Percentiles rank a stretch among this genome's conserved stretches.
phyloP scores from a whole-genome alignment of 495 filamentous ascomycete species.

The Barbatosphaeria neglecta region DNA sequence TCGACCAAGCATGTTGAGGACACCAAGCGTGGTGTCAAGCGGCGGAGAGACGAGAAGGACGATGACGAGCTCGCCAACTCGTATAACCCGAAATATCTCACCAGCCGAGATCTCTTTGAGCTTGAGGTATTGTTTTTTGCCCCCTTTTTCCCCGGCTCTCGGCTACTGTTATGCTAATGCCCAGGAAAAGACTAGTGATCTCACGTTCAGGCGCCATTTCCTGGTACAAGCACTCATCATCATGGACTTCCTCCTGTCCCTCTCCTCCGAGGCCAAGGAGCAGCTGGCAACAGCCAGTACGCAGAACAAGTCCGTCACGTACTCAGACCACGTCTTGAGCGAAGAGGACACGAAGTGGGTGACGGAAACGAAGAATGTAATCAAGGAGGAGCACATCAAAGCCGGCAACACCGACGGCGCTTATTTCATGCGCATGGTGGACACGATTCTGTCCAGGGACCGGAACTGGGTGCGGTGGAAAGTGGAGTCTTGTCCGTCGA shows the following conservation, averaged over 20 bases:
- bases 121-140: conserved; percentile 54
- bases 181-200: conserved; percentile 63
- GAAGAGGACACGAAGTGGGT: conserved; percentile 87
- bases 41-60: conserved; percentile 54
- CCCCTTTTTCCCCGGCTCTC: too few species aligned
- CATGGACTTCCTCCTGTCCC: conserved; percentile 81
- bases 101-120: conserved; percentile 86
- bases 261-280: conserved; percentile 71
- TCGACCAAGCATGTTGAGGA: conserved; percentile 47
- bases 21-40: conserved; percentile 51
- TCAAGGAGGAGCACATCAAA: conserved; percentile 68
- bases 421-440: conserved; percentile 92
- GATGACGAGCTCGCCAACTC: conserved; percentile 55
- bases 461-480: conserved; percentile 99
- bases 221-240: conserved; percentile 89
- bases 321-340: conserved; percentile 56
- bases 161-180: conserved; percentile 9
- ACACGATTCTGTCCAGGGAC: conserved; percentile 85
- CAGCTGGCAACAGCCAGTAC: conserved; percentile 54
- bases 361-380: conserved; percentile 52
- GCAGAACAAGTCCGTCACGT: conserved; percentile 77
- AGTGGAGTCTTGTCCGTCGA: conserved; percentile 77
- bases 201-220: conserved; percentile 86
- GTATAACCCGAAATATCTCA: conserved; percentile 96
- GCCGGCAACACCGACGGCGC: conserved; percentile 55